phyloP scores from a whole-genome alignment of 1,284 basidiomycete species.

The Inonotus obliquus region DNA sequence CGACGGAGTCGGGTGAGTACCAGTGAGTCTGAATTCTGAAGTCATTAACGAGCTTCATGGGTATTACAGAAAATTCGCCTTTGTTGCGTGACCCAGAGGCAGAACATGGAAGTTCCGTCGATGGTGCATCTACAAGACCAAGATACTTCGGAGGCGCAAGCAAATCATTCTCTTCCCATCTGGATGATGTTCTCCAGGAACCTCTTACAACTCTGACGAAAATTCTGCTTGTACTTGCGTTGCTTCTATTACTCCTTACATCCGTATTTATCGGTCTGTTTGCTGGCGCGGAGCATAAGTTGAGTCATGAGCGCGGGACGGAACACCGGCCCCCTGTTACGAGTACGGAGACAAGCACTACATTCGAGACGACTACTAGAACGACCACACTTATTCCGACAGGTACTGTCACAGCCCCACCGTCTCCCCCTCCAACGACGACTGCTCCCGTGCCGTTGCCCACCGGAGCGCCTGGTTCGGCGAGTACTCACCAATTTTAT shows the following conservation, averaged over 20 bases:
- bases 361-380: slow-evolving; percentile 28
- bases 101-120: slow-evolving; percentile 7
- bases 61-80: slow-evolving; percentile 47
- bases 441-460: slow-evolving; percentile 34
- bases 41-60: not conserved
- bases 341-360: slow-evolving; percentile 20
- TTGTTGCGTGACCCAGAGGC: slow-evolving; percentile 42
- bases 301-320: slow-evolving; percentile 46
- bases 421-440: slow-evolving; percentile 27
- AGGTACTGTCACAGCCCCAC: slow-evolving; percentile 27
- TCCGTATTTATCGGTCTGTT: slow-evolving; percentile 92
- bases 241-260: slow-evolving; percentile 77
- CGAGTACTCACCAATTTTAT: slow-evolving; percentile 27
- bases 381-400: slow-evolving; percentile 36
- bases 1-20: slow-evolving; percentile 27
- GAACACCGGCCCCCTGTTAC: slow-evolving; percentile 23
- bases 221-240: slow-evolving; percentile 68
- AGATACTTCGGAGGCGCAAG: slow-evolving; percentile 16
- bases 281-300: slow-evolving; percentile 77
- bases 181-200: slow-evolving; percentile 59
- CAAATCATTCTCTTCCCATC: slow-evolving; percentile 42
- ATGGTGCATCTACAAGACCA: not conserved
- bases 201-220: slow-evolving; percentile 84
- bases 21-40: not conserved
- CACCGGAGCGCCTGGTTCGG: slow-evolving; percentile 46